These are phyloP conservation scores for Mucuna pruriens DNA, from an alignment of 306 rosid species.

Conservation along the genomic window DNA sequence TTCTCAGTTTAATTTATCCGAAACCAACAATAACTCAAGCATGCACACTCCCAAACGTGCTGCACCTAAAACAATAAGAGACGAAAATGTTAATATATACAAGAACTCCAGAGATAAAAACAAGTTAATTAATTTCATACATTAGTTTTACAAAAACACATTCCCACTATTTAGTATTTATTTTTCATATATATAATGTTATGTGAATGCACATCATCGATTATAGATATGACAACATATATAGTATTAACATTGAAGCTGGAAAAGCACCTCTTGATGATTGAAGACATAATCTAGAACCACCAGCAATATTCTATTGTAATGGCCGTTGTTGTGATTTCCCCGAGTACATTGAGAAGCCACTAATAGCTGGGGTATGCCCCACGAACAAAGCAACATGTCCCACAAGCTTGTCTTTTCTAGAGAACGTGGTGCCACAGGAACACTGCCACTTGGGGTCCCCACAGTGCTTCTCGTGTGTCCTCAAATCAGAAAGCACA, in stretches of 20 bases:
- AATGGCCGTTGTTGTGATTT: slow-evolving; percentile 19
- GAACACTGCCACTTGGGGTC: slow-evolving; percentile 72
- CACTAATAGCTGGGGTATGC: slow-evolving; percentile 47
- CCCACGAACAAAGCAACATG: slow-evolving; percentile 74
- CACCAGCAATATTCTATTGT: background rate
- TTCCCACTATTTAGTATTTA: background rate
- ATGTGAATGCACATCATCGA: background rate
- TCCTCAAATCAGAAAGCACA: slow-evolving; percentile 71
- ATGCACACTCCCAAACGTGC: background rate
- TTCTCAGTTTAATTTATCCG: too few species aligned
- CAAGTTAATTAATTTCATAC: background rate
- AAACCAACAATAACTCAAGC: background rate
- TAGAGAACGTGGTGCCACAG: slow-evolving; percentile 78
- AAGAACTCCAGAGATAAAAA: background rate
- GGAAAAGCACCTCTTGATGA: background rate
- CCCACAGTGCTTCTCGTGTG: slow-evolving; percentile 88
- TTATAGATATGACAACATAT: slow-evolving; percentile 1
- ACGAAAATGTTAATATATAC: background rate
- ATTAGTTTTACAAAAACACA: background rate
- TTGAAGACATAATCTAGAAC: background rate
- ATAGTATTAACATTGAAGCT: background rate
- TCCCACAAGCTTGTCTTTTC: slow-evolving; percentile 80
- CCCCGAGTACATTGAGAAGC: background rate
- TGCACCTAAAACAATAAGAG: background rate
- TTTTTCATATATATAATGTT: background rate